A percentile compares a stretch with the other conserved stretches of the same genome.
phyloP scores from a whole-genome alignment of 306 rosid species.

The Fagus sylvatica region DNA sequence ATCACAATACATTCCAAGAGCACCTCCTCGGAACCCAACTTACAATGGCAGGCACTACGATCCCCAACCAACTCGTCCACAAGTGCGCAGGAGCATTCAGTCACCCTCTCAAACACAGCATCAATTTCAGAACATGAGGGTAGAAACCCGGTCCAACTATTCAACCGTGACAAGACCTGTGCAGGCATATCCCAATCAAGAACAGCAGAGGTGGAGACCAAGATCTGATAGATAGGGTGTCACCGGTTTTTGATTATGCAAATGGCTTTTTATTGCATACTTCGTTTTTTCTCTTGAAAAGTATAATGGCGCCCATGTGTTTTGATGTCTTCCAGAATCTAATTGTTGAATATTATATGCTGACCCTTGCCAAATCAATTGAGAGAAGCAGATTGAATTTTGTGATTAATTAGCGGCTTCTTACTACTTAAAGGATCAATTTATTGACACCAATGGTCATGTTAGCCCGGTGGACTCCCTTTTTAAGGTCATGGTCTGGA shows the following conservation, averaged over 20 bases:
- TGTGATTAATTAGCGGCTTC: background rate
- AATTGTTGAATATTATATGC: background rate
- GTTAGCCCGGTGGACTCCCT: too few relatives aligned
- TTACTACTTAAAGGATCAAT: background rate
- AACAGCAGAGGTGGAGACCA: constrained; percentile 57
- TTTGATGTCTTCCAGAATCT: background rate
- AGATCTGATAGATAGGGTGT: constrained; percentile 22
- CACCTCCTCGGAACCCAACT: constrained; percentile 20
- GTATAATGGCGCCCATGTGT: background rate
- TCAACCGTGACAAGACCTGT: constrained; percentile 19
- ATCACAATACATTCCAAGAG: constrained; percentile 9
- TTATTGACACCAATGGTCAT: too few relatives aligned
- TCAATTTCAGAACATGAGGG: constrained; percentile 20
- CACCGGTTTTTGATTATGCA: background rate
- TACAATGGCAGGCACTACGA: constrained; percentile 22
- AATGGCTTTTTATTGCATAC: background rate
- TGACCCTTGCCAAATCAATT: background rate
- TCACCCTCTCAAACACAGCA: constrained; percentile 18
- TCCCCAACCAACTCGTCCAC: constrained; percentile 43
- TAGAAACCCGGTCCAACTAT: constrained; percentile 26
- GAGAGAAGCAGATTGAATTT: background rate
- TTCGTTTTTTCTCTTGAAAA: background rate
- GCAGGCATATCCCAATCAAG: constrained; percentile 26
- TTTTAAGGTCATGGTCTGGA: too few relatives aligned
- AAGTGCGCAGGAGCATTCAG: constrained; percentile 6